phyloP scores from a whole-genome alignment of 2,329 filamentous ascomycete genomes.

The Neurospora sp. region DNA sequence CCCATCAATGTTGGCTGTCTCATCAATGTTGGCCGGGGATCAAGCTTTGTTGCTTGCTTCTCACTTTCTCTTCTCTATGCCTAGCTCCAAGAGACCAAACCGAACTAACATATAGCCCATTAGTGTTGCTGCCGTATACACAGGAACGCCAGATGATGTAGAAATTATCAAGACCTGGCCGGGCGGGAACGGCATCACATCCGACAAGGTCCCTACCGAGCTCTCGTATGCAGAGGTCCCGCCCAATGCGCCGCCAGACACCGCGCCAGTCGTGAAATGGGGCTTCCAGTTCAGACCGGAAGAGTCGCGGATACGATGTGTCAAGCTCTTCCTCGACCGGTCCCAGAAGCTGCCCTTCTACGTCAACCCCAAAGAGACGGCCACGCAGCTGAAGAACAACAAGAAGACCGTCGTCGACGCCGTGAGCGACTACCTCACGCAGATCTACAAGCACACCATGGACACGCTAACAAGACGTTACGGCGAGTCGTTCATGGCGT shows the following conservation, averaged over 20 bases:
- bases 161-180: slow-evolving; percentile 83
- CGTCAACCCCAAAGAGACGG: slow-evolving; percentile 67
- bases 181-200: slow-evolving; percentile 76
- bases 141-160: slow-evolving; percentile 66
- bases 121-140: slow-evolving; percentile 64
- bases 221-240: slow-evolving; percentile 50
- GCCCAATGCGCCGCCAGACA: slow-evolving; percentile 26
- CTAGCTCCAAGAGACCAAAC: background rate
- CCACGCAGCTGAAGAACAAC: slow-evolving; percentile 62
- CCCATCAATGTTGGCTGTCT: background rate
- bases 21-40: background rate
- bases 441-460: slow-evolving; percentile 70
- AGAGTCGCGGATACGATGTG: slow-evolving; percentile 65
- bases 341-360: slow-evolving; percentile 75
- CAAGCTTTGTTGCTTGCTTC: background rate
- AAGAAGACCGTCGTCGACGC: slow-evolving; percentile 72
- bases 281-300: slow-evolving; percentile 76
- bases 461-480: slow-evolving; percentile 65
- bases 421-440: slow-evolving; percentile 68
- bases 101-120: slow-evolving; percentile 4
- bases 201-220: slow-evolving; percentile 77
- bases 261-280: slow-evolving; percentile 55
- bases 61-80: no score
- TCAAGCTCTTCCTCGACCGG: slow-evolving; percentile 76
- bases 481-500: slow-evolving; percentile 68